Conservation (phyloP, 2,329 filamentous ascomycete genomes). For the Hymenoscyphus scutula region DNA sequence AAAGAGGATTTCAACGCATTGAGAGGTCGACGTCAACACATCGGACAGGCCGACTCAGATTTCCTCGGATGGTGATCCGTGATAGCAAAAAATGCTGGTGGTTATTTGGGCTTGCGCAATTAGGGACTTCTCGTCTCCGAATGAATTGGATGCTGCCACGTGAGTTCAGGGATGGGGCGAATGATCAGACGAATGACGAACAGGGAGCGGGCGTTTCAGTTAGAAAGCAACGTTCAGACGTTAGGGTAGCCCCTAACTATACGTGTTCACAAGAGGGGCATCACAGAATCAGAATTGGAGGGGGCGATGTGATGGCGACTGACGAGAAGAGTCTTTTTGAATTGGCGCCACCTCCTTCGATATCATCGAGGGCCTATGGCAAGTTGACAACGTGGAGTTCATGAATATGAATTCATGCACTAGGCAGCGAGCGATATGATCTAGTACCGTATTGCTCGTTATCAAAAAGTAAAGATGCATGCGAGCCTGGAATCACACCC, state of each 20-base stretch:
- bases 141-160: not conserved
- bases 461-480: not conserved
- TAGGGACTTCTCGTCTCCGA: not conserved
- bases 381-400: not conserved
- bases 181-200: conserved; percentile 31
- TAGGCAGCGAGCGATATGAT: not conserved
- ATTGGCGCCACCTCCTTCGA: conserved; percentile 1
- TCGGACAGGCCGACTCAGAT: not conserved
- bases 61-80: conserved; percentile 6
- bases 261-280: not conserved
- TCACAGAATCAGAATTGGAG: not conserved
- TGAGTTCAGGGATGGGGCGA: conserved; percentile 11
- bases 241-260: not conserved
- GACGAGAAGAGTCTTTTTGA: conserved; percentile 1
- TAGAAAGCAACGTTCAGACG: conserved; percentile 11
- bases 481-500: not conserved
- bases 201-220: conserved; percentile 27
- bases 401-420: too few relatives aligned
- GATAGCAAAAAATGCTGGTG: not conserved
- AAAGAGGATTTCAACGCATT: not conserved
- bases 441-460: not conserved
- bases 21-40: too few relatives aligned
- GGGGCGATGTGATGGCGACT: not conserved
- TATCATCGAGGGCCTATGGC: not conserved
- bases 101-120: too few relatives aligned